Evolutionary conservation across 805 yeast species (phyloP).

Genomic region (Schwanniomyces occidentalis): DNA sequence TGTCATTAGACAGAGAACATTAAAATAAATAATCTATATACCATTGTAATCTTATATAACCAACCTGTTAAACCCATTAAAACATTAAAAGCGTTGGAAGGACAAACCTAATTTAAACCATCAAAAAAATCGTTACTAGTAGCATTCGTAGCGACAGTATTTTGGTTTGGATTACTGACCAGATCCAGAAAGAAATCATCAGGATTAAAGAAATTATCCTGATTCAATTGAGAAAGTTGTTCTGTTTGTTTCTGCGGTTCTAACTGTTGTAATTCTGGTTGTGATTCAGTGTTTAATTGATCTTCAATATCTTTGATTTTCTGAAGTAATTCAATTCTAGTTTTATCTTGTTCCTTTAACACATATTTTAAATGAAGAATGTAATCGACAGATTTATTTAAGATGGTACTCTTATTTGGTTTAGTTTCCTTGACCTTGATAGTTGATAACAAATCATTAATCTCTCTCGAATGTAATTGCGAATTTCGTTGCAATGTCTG

Average conservation of each 20-base stretch:
- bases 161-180: slow-evolving; percentile 6
- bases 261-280: slow-evolving; percentile 2
- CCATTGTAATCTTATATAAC: too few relatives aligned
- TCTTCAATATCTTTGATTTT: slow-evolving; percentile 18
- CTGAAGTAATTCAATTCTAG: slow-evolving; percentile 41
- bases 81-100: too few relatives aligned
- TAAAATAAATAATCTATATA: too few relatives aligned
- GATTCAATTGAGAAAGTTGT: slow-evolving; percentile 6
- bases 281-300: slow-evolving; percentile 2
- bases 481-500: slow-evolving; percentile 40
- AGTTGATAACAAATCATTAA: slow-evolving; percentile 35
- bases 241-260: neutral
- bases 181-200: slow-evolving; percentile 29
- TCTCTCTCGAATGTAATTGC: slow-evolving; percentile 28
- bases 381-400: slow-evolving; percentile 79
- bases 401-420: slow-evolving; percentile 80
- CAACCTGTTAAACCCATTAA: too few relatives aligned
- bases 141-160: slow-evolving; percentile 1
- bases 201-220: slow-evolving; percentile 20
- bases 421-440: slow-evolving; percentile 62
- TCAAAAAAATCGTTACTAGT: slow-evolving; percentile 3
- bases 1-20: too few relatives aligned
- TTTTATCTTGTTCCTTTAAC: slow-evolving; percentile 52
- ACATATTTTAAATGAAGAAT: slow-evolving; percentile 65
- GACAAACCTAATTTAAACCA: slow-evolving; percentile 1